These are phyloP conservation scores for Gamsiella multidivaricata DNA, from an alignment of 192 early-diverging fungal genomes.

Conservation along the genomic window DNA sequence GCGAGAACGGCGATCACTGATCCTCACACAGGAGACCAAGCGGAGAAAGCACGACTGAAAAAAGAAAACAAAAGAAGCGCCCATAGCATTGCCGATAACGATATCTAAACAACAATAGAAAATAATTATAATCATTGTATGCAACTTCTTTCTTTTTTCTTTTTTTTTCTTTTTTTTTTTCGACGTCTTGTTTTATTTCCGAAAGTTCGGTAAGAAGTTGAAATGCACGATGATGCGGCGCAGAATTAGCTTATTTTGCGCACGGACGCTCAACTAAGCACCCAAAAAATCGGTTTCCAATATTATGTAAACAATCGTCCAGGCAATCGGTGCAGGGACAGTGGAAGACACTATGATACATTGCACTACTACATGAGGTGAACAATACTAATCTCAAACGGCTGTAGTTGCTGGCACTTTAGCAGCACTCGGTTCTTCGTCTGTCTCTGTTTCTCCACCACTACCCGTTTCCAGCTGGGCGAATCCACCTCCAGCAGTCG, in stretches of 20 bases:
- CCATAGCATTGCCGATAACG: too few relatives aligned
- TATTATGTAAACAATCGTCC: too few relatives aligned
- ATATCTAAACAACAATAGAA: background rate
- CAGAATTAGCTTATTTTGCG: too few relatives aligned
- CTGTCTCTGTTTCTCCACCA: slow-evolving; percentile 30
- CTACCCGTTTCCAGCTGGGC: slow-evolving; percentile 16
- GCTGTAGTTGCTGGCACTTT: background rate
- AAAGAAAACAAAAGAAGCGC: background rate
- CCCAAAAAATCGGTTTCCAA: too few relatives aligned
- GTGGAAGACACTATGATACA: too few relatives aligned
- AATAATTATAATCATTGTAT: background rate
- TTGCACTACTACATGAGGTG: background rate
- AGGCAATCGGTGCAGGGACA: too few relatives aligned
- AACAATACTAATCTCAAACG: background rate
- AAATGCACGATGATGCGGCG: background rate
- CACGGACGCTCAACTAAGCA: too few relatives aligned
- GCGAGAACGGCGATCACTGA: slow-evolving; percentile 7
- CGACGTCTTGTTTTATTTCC: too few relatives aligned
- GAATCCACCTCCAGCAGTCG: background rate
- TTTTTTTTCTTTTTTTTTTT: background rate
- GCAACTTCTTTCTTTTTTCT: background rate
- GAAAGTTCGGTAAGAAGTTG: too few relatives aligned
- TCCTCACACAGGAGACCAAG: slow-evolving; percentile 24
- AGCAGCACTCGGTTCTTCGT: slow-evolving; percentile 9
- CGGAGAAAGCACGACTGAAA: slow-evolving; percentile 17